A percentile compares a stretch with the other conserved stretches of the same genome.
Evolutionary conservation across 2,329 filamentous ascomycete genomes (phyloP).

Genomic region (Fusarium sp.): DNA sequence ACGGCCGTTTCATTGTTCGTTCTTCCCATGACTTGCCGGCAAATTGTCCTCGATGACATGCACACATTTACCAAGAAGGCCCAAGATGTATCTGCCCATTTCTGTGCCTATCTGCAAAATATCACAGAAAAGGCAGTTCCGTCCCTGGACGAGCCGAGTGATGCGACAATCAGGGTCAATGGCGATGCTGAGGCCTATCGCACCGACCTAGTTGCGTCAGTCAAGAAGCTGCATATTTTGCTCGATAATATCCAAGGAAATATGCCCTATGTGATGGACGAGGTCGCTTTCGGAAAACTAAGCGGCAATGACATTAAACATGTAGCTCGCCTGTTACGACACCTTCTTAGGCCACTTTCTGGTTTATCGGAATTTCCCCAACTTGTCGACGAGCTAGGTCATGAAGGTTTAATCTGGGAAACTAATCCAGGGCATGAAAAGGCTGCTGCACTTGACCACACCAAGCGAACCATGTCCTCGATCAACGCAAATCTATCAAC

Average conservation of each 20-base stretch:
- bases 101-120: neutral
- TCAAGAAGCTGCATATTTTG: neutral
- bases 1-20: conserved; percentile 18
- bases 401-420: neutral
- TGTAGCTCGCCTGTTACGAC: neutral
- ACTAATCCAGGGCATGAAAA: neutral
- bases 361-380: neutral
- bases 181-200: neutral
- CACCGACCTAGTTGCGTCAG: neutral
- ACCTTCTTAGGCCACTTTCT: neutral
- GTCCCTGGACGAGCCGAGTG: neutral
- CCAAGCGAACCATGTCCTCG: neutral
- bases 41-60: conserved; percentile 12
- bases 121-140: neutral
- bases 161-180: neutral
- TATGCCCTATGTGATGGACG: neutral
- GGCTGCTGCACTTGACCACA: neutral
- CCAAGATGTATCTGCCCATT: conserved; percentile 6
- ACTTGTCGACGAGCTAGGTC: neutral
- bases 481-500: neutral
- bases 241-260: neutral
- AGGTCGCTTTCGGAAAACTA: neutral
- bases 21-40: conserved; percentile 20
- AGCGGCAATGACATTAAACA: neutral
- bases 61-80: conserved; percentile 9